Evolutionary conservation across 441 rosid species (phyloP), one percentile per base, ranked within the genome.

Genomic region (Arabidopsis hybrid): DNA sequence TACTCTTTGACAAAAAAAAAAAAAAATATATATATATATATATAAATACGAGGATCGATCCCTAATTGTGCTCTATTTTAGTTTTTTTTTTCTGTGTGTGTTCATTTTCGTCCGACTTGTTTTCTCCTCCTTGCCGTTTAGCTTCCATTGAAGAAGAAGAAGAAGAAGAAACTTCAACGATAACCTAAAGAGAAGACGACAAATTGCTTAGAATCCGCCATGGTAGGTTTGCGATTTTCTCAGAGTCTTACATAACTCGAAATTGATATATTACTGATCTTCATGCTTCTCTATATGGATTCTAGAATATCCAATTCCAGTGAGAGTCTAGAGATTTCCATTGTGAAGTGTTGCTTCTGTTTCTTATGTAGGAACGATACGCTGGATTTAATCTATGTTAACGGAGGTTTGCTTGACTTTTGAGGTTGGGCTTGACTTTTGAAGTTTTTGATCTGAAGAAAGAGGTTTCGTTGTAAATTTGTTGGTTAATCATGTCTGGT

Each of bases 401-500:
- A 16, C 43, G 58, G 51, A 68, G 40, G 49, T 40, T 18, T 43
- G 34, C 58, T 29, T 52, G 45, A 62, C 18, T 50, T 32, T 51
- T 38, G 32, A 49, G 43, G 12, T 21, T 21, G 2, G 21, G 29
- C 29, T 26, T 26, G 29, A 26, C 29, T 26, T 26, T 26, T 26
- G 29, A 26, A 3, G 45, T 7, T 34, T 53, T 50, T 31, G 26
- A 9, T 64, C 8, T 9, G 36, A 51, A 16, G 67, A 34, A 34
- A 4, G 35, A 7, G 4, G 31, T 47, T 7, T 35, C 55, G 51
- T 63, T 73, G 59, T 29, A 10, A 8, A 21, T 21, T 21, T 3
- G 26, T 26, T 46, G 61, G 26, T 63, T 6, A 56, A 50, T 62
- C 50, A 91, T 90, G 99, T 88, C 82, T 59, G 98, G 91, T 60